Percentiles rank a stretch among this genome's conserved stretches.
These are phyloP conservation scores for Elaeagnus macrophylla DNA, from an alignment of 306 rosid species.

Conservation along the genomic window DNA sequence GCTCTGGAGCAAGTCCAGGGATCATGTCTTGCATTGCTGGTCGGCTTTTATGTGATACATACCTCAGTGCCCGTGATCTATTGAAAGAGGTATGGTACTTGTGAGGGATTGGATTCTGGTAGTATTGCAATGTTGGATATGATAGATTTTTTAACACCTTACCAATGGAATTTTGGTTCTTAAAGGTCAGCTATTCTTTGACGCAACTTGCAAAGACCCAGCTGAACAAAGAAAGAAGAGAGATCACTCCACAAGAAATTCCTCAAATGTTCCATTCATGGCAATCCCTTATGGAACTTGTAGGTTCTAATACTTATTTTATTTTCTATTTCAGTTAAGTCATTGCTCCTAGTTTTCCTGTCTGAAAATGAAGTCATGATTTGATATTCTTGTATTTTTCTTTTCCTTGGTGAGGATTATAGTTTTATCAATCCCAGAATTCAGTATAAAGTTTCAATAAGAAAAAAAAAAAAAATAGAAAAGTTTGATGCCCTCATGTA, in stretches of 20 bases:
- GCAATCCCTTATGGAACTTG: constrained; percentile 72
- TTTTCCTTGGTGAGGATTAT: not conserved
- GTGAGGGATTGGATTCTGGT: constrained; percentile 12
- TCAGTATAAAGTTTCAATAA: not conserved
- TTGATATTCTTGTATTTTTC: not conserved
- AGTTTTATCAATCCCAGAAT: constrained; percentile 1
- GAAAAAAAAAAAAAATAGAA: no score
- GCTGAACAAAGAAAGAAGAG: constrained; percentile 80
- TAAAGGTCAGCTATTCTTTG: constrained; percentile 88
- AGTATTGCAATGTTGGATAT: constrained; percentile 9
- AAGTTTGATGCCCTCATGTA: not conserved
- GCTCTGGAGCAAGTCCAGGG: constrained; percentile 88
- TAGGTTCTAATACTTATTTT: constrained; percentile 31
- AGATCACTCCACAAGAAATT: constrained; percentile 74
- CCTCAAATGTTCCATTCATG: constrained; percentile 63
- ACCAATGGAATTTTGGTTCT: constrained; percentile 20
- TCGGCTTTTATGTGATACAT: constrained; percentile 88
- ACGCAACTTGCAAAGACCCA: constrained; percentile 81
- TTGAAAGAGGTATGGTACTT: constrained; percentile 66
- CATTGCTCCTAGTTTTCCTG: not conserved
- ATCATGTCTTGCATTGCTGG: constrained; percentile 92
- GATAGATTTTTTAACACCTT: constrained; percentile 9
- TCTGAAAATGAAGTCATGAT: no score
- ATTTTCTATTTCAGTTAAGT: not conserved
- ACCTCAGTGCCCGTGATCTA: constrained; percentile 79